Evolutionary conservation across 257 asterid species (phyloP), one percentile per base, ranked within the genome.

Genomic region (Solanum virginianum): DNA sequence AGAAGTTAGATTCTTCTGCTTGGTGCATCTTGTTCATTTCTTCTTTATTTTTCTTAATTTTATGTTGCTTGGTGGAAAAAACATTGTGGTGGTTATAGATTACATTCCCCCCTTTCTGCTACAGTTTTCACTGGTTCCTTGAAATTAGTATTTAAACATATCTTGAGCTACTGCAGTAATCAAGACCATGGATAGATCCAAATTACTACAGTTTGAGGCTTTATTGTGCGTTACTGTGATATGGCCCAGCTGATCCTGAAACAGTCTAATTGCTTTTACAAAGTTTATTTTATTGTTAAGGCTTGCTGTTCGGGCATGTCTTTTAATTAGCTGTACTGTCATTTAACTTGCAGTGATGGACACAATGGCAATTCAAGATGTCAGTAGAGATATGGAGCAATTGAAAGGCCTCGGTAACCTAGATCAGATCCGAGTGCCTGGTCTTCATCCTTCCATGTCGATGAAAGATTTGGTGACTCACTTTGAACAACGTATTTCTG

Each of bases 401-500:
- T 92, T 90, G 49, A 93, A 92, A 89, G 94, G 86, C 24, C 89
- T 94, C 43, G 84, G 94, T 86, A 90, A 90, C 86, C 93, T 97
- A 97, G 97, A 93, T 80, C 97, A 92, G 89, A 89, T 95, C 81
- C 91, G 80, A 85, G 98, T 92, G 1, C 99, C 98, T 0, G 98
- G 98, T 17, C 86, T 95, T 75, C 95, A 86, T 29, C 80, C 91
- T 18, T 95, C 99, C 5, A 94, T 97, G 99, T 97, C 99, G 2
- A 97, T 97, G 98, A 92, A 91, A 62, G 99, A 97, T 84, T 81
- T 97, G 32, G 98, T 97, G 62, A 94, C 89, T 87, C 98, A 97
- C 87, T 94, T 97, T n/a, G 99, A 97, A 72, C 89, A 82, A 55
- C 93, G 97, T 72, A 82, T 95, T 66, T 94, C 98, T 12, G 98